Evolutionary conservation across 768 basidiomycete genomes (phyloP).

Genomic region (Russula abietina): DNA sequence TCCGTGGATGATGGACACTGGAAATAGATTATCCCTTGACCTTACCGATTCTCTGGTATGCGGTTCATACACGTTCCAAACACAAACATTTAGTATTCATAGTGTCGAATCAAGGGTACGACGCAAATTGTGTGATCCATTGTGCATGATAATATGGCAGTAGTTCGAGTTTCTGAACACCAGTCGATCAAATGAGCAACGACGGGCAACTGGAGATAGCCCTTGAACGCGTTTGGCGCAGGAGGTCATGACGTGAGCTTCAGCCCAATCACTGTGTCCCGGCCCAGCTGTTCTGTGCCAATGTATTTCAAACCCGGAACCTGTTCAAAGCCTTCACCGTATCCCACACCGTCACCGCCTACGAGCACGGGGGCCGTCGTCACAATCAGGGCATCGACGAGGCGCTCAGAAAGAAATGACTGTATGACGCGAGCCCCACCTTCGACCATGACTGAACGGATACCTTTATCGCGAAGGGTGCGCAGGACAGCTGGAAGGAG

Average conservation of each 20-base stretch:
- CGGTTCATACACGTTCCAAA: not conserved
- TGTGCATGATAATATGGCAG: not conserved
- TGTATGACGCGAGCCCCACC: slow-evolving; percentile 82
- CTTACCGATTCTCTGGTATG: not conserved
- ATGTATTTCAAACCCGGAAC: slow-evolving; percentile 28
- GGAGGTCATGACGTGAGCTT: slow-evolving; percentile 14
- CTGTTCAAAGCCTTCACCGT: slow-evolving; percentile 33
- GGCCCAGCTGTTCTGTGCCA: slow-evolving; percentile 29
- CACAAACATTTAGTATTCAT: not conserved
- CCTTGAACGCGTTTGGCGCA: not conserved
- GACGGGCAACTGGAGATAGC: not conserved
- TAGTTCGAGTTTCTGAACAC: not conserved
- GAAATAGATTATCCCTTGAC: not conserved
- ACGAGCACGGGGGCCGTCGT: slow-evolving; percentile 86
- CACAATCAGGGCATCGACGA: slow-evolving; percentile 68
- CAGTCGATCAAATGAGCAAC: not conserved
- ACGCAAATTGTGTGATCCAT: not conserved
- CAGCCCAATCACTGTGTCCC: slow-evolving; percentile 30
- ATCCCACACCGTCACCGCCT: slow-evolving; percentile 63
- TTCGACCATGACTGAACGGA: slow-evolving; percentile 88
- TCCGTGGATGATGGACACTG: not conserved
- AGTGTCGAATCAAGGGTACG: not conserved
- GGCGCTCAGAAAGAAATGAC: slow-evolving; percentile 48
- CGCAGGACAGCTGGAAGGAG: slow-evolving; percentile 46
- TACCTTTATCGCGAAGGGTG: slow-evolving; percentile 47